These are phyloP conservation scores for Pelargonium nanum DNA, from an alignment of 345 rosid species.

Conservation along the genomic window DNA sequence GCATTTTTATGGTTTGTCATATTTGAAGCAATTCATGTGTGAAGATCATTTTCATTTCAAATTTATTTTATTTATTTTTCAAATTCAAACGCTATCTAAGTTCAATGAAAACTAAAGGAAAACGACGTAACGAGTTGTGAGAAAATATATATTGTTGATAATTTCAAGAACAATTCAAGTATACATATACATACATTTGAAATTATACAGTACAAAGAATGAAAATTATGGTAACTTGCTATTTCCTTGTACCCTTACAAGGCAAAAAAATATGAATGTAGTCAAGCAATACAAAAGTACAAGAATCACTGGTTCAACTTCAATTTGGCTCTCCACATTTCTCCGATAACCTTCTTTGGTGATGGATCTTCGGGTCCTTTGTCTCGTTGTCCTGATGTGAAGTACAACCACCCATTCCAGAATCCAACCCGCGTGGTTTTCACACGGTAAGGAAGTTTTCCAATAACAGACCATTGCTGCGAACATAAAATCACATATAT, in stretches of 20 bases:
- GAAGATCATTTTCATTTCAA: no score
- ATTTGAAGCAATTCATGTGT: no score
- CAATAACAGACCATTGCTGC: conserved; percentile 84
- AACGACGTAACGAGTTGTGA: no score
- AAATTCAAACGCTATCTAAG: no score
- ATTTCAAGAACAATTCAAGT: no score
- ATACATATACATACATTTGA: neutral
- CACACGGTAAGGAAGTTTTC: conserved; percentile 89
- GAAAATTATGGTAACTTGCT: neutral
- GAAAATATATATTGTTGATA: no score
- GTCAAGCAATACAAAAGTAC: neutral
- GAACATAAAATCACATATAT: neutral
- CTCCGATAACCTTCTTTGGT: conserved; percentile 73
- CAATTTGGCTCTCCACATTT: conserved; percentile 87
- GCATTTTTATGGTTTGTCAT: no score
- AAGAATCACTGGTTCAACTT: conserved; percentile 22
- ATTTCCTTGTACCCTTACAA: neutral
- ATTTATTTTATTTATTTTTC: no score
- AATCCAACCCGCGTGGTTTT: conserved; percentile 78
- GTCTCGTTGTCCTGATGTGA: conserved; percentile 95
- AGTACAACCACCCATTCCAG: conserved; percentile 80
- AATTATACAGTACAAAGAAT: no score
- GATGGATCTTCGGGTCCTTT: conserved; percentile 77
- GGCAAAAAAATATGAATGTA: neutral
- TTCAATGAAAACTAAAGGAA: no score